Conservation (phyloP, 768 basidiomycete species). For the Naematelia aurantialba region DNA sequence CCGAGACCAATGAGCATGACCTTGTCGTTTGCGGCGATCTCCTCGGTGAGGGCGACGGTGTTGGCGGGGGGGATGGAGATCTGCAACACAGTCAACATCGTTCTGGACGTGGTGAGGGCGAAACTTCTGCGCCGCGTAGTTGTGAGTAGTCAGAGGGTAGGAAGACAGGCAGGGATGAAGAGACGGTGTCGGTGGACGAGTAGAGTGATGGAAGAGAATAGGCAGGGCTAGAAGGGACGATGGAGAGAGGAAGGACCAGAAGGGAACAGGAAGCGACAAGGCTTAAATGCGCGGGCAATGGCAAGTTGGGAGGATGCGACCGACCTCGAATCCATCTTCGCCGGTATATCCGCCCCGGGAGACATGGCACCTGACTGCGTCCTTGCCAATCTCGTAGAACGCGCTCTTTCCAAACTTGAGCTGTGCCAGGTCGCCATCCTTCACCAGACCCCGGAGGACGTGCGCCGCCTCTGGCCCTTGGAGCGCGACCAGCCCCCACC, state of each 20-base stretch:
- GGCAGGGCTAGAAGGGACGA: too few species aligned
- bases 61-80: slow-evolving; percentile 82
- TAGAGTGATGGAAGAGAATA: too few species aligned
- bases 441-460: slow-evolving; percentile 71
- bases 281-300: too few species aligned
- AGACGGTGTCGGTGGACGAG: too few species aligned
- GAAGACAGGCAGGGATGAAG: too few species aligned
- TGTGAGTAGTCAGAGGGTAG: too few species aligned
- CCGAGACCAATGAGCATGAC: slow-evolving; percentile 86
- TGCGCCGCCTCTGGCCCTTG: slow-evolving; percentile 85
- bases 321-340: slow-evolving; percentile 94
- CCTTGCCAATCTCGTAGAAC: slow-evolving; percentile 63
- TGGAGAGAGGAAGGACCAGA: too few species aligned
- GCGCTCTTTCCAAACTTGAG: slow-evolving; percentile 83
- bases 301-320: too few species aligned
- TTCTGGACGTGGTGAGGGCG: too few species aligned
- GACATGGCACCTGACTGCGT: slow-evolving; percentile 75
- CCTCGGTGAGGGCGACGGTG: slow-evolving; percentile 65
- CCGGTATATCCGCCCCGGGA: slow-evolving; percentile 96
- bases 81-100: slow-evolving; percentile 45
- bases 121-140: too few species aligned
- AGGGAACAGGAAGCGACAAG: too few species aligned
- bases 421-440: slow-evolving; percentile 59
- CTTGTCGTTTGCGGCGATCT: slow-evolving; percentile 60
- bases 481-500: slow-evolving; percentile 82